Conservation (phyloP, 305 asterid genomes). For the Solanum aculeatissimum region DNA sequence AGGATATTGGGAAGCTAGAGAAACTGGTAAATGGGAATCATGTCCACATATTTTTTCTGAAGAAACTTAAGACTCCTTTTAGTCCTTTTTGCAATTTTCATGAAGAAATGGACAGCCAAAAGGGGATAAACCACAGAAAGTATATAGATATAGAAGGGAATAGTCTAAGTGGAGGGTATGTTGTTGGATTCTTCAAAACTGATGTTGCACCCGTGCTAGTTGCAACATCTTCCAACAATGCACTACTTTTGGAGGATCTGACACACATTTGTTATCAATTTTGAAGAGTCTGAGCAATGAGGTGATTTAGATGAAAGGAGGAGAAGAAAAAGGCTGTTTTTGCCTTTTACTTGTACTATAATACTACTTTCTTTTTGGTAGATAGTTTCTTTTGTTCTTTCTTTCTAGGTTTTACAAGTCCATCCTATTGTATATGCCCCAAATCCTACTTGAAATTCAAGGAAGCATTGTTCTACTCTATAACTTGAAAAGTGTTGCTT, state of each 20-base stretch:
- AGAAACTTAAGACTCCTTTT: neutral
- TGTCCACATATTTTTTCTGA: slow-evolving; percentile 45
- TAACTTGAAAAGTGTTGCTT: neutral
- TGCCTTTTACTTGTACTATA: neutral
- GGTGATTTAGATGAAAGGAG: neutral
- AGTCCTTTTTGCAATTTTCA: neutral
- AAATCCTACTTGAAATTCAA: neutral
- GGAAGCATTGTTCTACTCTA: neutral
- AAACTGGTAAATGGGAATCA: slow-evolving; percentile 42
- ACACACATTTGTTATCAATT: neutral
- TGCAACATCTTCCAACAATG: neutral
- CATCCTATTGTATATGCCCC: neutral
- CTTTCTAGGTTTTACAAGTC: neutral
- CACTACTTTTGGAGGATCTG: neutral
- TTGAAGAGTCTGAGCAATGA: neutral
- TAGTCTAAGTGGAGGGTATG: neutral
- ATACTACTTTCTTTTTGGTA: neutral
- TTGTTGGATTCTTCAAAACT: neutral
- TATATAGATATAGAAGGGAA: neutral
- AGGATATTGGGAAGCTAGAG: slow-evolving; percentile 73
- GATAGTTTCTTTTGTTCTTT: neutral
- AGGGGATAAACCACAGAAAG: neutral
- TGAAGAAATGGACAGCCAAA: neutral
- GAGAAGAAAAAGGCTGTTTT: neutral
- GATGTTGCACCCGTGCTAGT: neutral